These are phyloP conservation scores for Melampsora larici-populina DNA, from an alignment of 1,284 basidiomycete species.

Conservation along the genomic window DNA sequence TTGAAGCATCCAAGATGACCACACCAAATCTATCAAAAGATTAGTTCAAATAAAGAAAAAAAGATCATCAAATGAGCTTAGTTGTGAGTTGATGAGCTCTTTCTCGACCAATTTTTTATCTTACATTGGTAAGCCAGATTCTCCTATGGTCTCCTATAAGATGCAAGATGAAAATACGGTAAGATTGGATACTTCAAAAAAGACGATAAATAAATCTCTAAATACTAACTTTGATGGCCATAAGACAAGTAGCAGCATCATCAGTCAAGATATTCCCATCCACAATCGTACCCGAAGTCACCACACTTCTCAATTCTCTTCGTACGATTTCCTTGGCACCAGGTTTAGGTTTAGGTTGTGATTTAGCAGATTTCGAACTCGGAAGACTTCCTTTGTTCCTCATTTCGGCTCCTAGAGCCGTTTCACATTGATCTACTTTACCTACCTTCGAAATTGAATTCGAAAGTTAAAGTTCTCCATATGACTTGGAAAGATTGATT, in stretches of 20 bases:
- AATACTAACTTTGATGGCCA: slow-evolving; percentile 69
- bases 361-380: slow-evolving; percentile 47
- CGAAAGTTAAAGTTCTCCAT: too few species aligned
- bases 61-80: neutral
- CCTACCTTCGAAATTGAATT: slow-evolving; percentile 60
- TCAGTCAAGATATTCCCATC: slow-evolving; percentile 83
- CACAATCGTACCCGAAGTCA: slow-evolving; percentile 94
- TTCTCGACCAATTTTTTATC: slow-evolving; percentile 43
- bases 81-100: neutral
- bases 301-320: slow-evolving; percentile 86
- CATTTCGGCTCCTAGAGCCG: slow-evolving; percentile 67
- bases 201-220: neutral
- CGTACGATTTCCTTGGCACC: slow-evolving; percentile 52
- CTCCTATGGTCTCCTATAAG: slow-evolving; percentile 24
- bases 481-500: slow-evolving; percentile 3
- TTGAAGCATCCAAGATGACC: slow-evolving; percentile 91
- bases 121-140: slow-evolving; percentile 48
- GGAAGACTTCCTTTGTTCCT: slow-evolving; percentile 57
- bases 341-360: slow-evolving; percentile 44
- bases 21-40: slow-evolving; percentile 72
- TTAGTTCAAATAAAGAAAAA: slow-evolving; percentile 46
- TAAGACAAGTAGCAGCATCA: slow-evolving; percentile 91
- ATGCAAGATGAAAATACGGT: neutral
- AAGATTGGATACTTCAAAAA: neutral
- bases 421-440: slow-evolving; percentile 94